Conservation (phyloP, 495 filamentous ascomycete genomes). For the Acidomyces sp. region DNA sequence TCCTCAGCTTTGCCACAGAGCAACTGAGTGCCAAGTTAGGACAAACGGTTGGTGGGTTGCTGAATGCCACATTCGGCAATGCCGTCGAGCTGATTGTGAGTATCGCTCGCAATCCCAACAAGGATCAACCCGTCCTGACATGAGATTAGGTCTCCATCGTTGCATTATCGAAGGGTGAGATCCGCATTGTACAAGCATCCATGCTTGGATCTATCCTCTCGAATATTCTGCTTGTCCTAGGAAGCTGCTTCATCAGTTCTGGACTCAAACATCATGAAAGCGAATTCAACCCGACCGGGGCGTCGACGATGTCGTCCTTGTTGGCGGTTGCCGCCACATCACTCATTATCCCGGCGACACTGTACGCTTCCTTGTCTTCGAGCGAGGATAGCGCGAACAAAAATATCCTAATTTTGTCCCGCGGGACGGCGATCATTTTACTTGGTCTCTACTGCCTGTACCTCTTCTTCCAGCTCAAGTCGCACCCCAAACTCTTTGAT, state of each 20-base stretch:
- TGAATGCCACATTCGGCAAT: slow-evolving; percentile 97
- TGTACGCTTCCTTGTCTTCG: slow-evolving; percentile 44
- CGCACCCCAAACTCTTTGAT: slow-evolving; percentile 72
- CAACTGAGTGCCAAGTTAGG: slow-evolving; percentile 74
- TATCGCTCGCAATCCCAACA: too few relatives aligned
- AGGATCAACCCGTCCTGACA: slow-evolving; percentile 5
- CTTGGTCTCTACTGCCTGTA: slow-evolving; percentile 81
- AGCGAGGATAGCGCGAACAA: slow-evolving; percentile 31
- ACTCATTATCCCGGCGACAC: slow-evolving; percentile 81
- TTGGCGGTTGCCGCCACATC: slow-evolving; percentile 88
- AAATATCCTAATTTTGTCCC: slow-evolving; percentile 73
- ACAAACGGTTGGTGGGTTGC: slow-evolving; percentile 77
- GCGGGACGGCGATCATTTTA: slow-evolving; percentile 80
- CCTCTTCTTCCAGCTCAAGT: slow-evolving; percentile 76
- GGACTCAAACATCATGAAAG: slow-evolving; percentile 62
- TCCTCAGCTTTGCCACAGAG: slow-evolving; percentile 92
- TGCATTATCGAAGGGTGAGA: slow-evolving; percentile 70
- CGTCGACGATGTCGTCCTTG: slow-evolving; percentile 88
- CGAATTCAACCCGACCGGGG: slow-evolving; percentile 71
- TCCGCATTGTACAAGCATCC: slow-evolving; percentile 89
- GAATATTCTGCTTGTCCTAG: slow-evolving; percentile 86
- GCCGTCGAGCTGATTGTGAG: slow-evolving; percentile 95
- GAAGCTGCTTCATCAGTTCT: slow-evolving; percentile 91
- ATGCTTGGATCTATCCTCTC: slow-evolving; percentile 97
- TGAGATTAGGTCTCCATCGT: slow-evolving; percentile 72